These are phyloP conservation scores for Aspergillus novofumigatus DNA, from an alignment of 2,329 filamentous ascomycete genomes.

Conservation along the genomic window DNA sequence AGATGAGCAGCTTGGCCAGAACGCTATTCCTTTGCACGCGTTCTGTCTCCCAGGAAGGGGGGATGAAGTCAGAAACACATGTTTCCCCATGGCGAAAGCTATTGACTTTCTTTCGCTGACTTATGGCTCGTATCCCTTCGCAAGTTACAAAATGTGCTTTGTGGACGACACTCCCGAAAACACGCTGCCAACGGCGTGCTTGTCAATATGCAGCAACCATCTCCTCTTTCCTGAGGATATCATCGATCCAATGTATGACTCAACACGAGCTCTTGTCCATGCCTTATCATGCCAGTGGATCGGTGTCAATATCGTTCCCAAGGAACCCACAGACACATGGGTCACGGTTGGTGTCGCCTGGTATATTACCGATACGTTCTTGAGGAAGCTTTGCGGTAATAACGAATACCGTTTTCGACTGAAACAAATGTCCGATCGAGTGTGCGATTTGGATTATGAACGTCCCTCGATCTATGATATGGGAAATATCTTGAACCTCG, in stretches of 20 bases:
- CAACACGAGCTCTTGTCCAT: constrained; percentile 75
- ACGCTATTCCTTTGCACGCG: constrained; percentile 81
- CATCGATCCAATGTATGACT: constrained; percentile 77
- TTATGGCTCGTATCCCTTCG: constrained; percentile 86
- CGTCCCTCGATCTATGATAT: constrained; percentile 79
- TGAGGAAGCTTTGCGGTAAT: constrained; percentile 85
- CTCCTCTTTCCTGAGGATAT: constrained; percentile 81
- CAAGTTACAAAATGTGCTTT: constrained; percentile 89
- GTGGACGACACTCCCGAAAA: constrained; percentile 82
- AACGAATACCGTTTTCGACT: constrained; percentile 92
- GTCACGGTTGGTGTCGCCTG: constrained; percentile 83
- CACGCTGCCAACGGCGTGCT: constrained; percentile 70
- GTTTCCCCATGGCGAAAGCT: constrained; percentile 74
- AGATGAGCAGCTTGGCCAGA: constrained; percentile 83
- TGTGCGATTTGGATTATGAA: constrained; percentile 76
- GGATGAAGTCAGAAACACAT: constrained; percentile 81
- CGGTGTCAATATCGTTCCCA: constrained; percentile 85
- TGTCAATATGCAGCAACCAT: constrained; percentile 82
- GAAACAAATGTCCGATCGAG: constrained; percentile 75
- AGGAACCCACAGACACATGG: constrained; percentile 78
- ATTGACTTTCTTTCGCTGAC: constrained; percentile 88
- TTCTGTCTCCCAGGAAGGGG: constrained; percentile 83
- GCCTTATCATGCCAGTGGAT: constrained; percentile 90
- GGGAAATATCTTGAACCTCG: constrained; percentile 71
- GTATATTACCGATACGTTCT: constrained; percentile 92